phyloP scores from a whole-genome alignment of 2,329 filamentous ascomycete genomes.

The Aureobasidium lini region DNA sequence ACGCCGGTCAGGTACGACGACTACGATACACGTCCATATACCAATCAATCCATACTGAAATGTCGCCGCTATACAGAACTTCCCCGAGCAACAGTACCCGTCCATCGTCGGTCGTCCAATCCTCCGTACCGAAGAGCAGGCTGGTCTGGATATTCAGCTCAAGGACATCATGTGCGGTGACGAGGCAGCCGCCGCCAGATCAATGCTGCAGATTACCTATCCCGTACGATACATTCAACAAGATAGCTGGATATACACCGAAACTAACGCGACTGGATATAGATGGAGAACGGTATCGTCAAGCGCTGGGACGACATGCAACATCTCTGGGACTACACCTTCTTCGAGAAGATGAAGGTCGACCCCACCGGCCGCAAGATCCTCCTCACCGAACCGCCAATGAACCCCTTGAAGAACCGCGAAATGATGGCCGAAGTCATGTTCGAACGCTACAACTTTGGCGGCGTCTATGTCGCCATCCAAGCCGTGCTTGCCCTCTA shows the following conservation, averaged over 20 bases:
- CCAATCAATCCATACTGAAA: neutral
- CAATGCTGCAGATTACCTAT: slow-evolving; percentile 97
- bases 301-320: slow-evolving; percentile 99
- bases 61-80: slow-evolving; percentile 59
- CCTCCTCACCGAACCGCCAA: slow-evolving; percentile 89
- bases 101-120: slow-evolving; percentile 98
- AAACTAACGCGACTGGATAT: slow-evolving; percentile 20
- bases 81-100: slow-evolving; percentile 96
- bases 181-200: slow-evolving; percentile 89
- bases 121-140: slow-evolving; percentile 86
- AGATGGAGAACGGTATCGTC: slow-evolving; percentile 99
- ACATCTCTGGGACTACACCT: slow-evolving; percentile 98
- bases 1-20: slow-evolving; percentile 69
- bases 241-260: neutral
- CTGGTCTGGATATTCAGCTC: slow-evolving; percentile 59
- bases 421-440: slow-evolving; percentile 99
- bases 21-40: neutral
- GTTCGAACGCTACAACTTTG: slow-evolving; percentile 96
- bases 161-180: slow-evolving; percentile 99
- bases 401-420: slow-evolving; percentile 95
- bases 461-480: slow-evolving; percentile 95
- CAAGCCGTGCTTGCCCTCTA: slow-evolving; percentile 95
- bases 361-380: slow-evolving; percentile 92
- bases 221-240: slow-evolving; percentile 49
- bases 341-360: slow-evolving; percentile 92